Evolutionary conservation across 257 asterid species (phyloP).

Genomic region (Plantago major): DNA sequence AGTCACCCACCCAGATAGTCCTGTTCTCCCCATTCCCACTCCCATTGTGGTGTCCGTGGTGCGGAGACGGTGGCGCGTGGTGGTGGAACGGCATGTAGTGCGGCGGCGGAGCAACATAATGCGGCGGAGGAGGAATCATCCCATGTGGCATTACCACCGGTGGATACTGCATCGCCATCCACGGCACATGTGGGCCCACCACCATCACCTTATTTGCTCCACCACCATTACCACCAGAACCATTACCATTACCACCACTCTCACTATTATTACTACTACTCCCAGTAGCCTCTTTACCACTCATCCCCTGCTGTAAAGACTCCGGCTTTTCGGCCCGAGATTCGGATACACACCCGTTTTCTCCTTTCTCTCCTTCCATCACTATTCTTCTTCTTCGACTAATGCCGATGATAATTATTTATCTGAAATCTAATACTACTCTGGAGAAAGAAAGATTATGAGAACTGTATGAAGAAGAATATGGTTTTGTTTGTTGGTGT

Average conservation of each 20-base stretch:
- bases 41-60: not conserved
- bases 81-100: slow-evolving; percentile 67
- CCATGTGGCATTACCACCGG: slow-evolving; percentile 87
- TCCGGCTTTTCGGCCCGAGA: slow-evolving; percentile 22
- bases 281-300: too few species aligned
- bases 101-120: slow-evolving; percentile 31
- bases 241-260: slow-evolving; percentile 1
- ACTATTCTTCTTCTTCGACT: slow-evolving; percentile 42
- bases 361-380: slow-evolving; percentile 2
- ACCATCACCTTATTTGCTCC: slow-evolving; percentile 21
- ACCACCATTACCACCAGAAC: slow-evolving; percentile 21
- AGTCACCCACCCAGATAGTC: slow-evolving; percentile 98
- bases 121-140: slow-evolving; percentile 69
- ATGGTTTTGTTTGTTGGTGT: slow-evolving; percentile 1
- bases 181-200: slow-evolving; percentile 45
- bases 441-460: too few species aligned
- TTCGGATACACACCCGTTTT: slow-evolving; percentile 23
- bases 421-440: too few species aligned
- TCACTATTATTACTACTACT: too few species aligned
- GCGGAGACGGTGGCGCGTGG: slow-evolving; percentile 35
- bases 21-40: slow-evolving; percentile 53
- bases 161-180: slow-evolving; percentile 77
- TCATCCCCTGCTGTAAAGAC: not conserved
- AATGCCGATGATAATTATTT: not conserved
- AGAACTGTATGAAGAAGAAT: too few species aligned